These are phyloP conservation scores for Ophiostoma quercus DNA, from an alignment of 2,329 filamentous ascomycete species.

Conservation along the genomic window DNA sequence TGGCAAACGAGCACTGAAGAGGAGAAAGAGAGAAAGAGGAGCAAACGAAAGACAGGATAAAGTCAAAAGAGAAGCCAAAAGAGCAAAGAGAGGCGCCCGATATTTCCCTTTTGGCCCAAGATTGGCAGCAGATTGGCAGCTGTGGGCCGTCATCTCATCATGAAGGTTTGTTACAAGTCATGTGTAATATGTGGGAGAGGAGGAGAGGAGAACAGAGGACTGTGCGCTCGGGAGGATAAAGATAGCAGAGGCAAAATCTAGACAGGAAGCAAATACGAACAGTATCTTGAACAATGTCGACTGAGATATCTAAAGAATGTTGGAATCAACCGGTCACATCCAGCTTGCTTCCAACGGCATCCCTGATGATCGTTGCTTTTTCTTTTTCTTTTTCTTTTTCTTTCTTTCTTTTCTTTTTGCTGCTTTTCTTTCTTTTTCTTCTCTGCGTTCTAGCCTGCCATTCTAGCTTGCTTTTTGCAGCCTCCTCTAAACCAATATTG, in stretches of 20 bases:
- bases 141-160: constrained; percentile 5
- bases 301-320: not conserved
- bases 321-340: not conserved
- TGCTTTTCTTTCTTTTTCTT: not conserved
- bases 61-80: not conserved
- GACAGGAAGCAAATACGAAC: not conserved
- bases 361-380: not conserved
- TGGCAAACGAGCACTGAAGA: not conserved
- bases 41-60: too few species aligned
- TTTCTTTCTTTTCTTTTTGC: not conserved
- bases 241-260: not conserved
- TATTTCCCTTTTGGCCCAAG: not conserved
- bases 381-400: not conserved
- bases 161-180: constrained; percentile 1
- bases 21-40: too few species aligned
- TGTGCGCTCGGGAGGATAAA: not conserved
- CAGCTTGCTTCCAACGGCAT: not conserved
- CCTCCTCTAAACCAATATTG: not conserved
- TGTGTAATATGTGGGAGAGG: not conserved
- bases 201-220: not conserved
- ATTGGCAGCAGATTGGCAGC: constrained; percentile 1
- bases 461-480: not conserved
- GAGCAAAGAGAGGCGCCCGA: not conserved
- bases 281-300: not conserved
- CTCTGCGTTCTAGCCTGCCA: not conserved